A percentile compares a stretch with the other conserved stretches of the same genome.
Evolutionary conservation across 257 asterid species (phyloP).

Genomic region (Hygrophila difformis): DNA sequence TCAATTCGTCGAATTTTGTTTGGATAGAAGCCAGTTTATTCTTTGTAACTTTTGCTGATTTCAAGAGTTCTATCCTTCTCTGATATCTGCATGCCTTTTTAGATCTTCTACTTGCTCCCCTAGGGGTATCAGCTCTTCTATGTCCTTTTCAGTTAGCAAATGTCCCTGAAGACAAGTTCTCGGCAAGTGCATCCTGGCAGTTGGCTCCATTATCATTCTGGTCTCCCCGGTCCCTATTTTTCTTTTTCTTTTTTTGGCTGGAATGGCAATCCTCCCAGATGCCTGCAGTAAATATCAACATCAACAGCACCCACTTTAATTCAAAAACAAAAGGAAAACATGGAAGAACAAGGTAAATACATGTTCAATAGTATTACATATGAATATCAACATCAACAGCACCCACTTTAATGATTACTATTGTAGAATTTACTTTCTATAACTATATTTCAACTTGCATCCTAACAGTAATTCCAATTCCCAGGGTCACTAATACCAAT

Average conservation of each 20-base stretch:
- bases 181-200: slow-evolving; percentile 40
- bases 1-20: slow-evolving; percentile 39
- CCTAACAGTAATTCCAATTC: no score
- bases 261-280: slow-evolving; percentile 45
- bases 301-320: slow-evolving; percentile 14
- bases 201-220: slow-evolving; percentile 24
- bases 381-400: no score
- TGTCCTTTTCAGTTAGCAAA: slow-evolving; percentile 59
- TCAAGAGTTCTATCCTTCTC: slow-evolving; percentile 78
- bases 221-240: slow-evolving; percentile 33
- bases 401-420: no score
- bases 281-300: slow-evolving; percentile 39
- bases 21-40: slow-evolving; percentile 46
- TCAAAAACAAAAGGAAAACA: not conserved
- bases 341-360: not conserved
- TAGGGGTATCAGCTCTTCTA: slow-evolving; percentile 64
- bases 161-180: slow-evolving; percentile 45
- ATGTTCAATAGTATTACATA: no score
- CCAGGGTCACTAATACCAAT: no score
- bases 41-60: slow-evolving; percentile 54
- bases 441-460: no score
- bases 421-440: no score
- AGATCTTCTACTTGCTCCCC: slow-evolving; percentile 70
- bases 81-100: slow-evolving; percentile 45
- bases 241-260: slow-evolving; percentile 49